Conservation (phyloP, 78 protist genomes). For the Pigoraptor vietnamica region DNA sequence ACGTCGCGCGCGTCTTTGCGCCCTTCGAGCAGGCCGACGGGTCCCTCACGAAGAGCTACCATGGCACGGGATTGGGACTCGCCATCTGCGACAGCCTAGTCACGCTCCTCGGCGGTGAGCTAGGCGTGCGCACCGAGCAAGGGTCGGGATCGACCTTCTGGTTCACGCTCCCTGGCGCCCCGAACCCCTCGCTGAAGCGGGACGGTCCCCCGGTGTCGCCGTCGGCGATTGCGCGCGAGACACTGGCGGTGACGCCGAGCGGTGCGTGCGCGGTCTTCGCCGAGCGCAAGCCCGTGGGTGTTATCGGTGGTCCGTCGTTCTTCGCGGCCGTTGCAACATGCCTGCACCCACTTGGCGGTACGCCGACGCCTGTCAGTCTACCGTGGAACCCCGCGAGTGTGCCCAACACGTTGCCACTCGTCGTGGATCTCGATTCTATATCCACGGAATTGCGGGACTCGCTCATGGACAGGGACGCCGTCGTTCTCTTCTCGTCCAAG, state of each 20-base stretch:
- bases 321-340: not conserved
- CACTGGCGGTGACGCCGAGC: not conserved
- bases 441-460: too few relatives aligned
- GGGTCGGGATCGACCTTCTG: not conserved
- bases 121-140: conserved; percentile 9
- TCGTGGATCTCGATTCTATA: not conserved
- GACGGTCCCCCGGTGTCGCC: too few relatives aligned
- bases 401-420: not conserved
- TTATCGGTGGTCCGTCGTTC: not conserved
- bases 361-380: too few relatives aligned
- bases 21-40: conserved; percentile 69
- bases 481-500: not conserved
- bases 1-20: conserved; percentile 13
- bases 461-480: not conserved
- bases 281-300: not conserved
- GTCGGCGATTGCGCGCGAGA: not conserved
- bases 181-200: too few relatives aligned
- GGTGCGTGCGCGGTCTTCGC: too few relatives aligned
- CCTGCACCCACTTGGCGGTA: not conserved
- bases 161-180: not conserved
- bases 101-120: conserved; percentile 50
- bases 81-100: conserved; percentile 44
- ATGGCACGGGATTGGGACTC: conserved; percentile 75
- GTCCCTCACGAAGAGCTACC: conserved; percentile 59
- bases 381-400: too few relatives aligned